phyloP scores from a whole-genome alignment of 768 basidiomycete genomes.

The Pleurotus tuoliensis region DNA sequence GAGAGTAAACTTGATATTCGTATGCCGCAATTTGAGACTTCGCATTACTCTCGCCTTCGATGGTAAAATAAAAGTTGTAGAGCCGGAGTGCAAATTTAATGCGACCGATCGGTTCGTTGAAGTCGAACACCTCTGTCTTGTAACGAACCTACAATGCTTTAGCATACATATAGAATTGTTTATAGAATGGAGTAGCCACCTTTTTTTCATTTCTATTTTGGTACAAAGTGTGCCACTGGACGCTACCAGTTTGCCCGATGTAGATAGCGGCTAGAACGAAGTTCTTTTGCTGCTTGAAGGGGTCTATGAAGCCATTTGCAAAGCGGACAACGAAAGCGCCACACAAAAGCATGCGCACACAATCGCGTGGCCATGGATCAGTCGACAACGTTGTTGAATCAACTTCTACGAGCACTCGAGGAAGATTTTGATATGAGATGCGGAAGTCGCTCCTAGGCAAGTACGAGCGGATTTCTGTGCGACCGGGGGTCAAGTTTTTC shows the following conservation, averaged over 20 bases:
- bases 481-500: background rate
- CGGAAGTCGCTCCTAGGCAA: background rate
- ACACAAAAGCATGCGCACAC: background rate
- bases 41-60: too few species aligned
- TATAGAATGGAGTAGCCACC: too few species aligned
- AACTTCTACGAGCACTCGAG: constrained; percentile 3
- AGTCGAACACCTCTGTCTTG: too few species aligned
- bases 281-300: background rate
- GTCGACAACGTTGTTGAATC: background rate
- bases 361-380: background rate
- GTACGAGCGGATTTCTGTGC: background rate
- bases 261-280: constrained; percentile 2
- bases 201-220: too few species aligned
- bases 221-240: background rate
- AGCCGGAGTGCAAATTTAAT: too few species aligned
- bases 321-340: constrained; percentile 7
- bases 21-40: too few species aligned
- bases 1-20: too few species aligned
- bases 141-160: too few species aligned
- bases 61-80: too few species aligned
- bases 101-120: too few species aligned
- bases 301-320: background rate
- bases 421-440: background rate
- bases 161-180: too few species aligned
- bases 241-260: background rate